Base-by-base conservation (phyloP, 768 basidiomycete species). In the Nidula microcarpa region DNA sequence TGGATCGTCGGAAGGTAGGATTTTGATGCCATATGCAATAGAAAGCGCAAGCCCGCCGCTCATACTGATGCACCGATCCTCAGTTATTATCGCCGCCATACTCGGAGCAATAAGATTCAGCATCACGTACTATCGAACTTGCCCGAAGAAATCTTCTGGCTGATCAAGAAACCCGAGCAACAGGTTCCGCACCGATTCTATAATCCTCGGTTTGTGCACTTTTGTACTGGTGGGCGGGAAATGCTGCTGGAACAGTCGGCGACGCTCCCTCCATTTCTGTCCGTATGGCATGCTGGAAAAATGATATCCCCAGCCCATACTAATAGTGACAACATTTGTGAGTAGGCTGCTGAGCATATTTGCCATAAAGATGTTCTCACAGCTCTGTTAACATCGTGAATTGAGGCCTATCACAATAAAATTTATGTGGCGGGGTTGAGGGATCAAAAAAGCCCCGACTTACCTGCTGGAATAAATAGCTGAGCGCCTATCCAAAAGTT, bases 401-500 rank as follows among this genome's bases (percentile, higher is more conserved):
- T 17, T 43, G 13, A 23, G 23, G 23, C 23, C 23, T 23, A 23
- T 3, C 23, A 23, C 23, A 23, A 23, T 23, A 23, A 23, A 23
- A 23, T 23, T 23, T 23, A 23, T 23, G 23, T 23, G 3, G 23
- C 23, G 23, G 3, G 3, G 3, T 23, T 3, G 23, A 23, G 23
- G 3, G 1, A 23, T 23, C 23, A 23, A 1, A 23, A 23, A 2
- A 23, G 23, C 23, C 3, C 23, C 23, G 23, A 43, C 39, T 43
- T 51, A 51, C 43, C 60, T 33, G 36, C 53, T 49, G 34, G 52
- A 54, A 47, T 59, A 61, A 33, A 57, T 54, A 1, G 48, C 30
- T n/a, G 57, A 59, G 18, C 57, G 44, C 49, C 53, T 58, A 23
- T 56, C 58, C 7, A 61, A 47, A 41, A 61, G 37, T 9, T 61